These are phyloP conservation scores for Monilinia vaccinii-corymbosi DNA, from an alignment of 2,329 filamentous ascomycete species.

Conservation along the genomic window DNA sequence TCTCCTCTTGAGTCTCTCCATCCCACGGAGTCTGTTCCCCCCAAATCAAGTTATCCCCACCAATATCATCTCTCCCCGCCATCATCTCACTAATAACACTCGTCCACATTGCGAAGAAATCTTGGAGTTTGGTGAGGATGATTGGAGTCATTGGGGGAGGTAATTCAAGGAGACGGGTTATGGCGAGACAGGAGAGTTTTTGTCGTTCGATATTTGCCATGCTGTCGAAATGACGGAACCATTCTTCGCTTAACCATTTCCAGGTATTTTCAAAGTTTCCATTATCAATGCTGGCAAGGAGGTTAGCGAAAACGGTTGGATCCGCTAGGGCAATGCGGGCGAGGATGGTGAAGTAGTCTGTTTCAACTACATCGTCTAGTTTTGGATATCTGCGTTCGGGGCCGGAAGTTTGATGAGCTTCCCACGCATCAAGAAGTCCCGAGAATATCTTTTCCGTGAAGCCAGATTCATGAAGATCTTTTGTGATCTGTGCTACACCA, in stretches of 20 bases:
- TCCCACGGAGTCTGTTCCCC: constrained; percentile 35
- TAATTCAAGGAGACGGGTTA: constrained; percentile 63
- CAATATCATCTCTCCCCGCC: constrained; percentile 43
- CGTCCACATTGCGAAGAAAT: constrained; percentile 69
- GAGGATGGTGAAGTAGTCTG: constrained; percentile 78
- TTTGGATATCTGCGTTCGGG: constrained; percentile 62
- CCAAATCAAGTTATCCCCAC: constrained; percentile 44
- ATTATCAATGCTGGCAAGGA: constrained; percentile 35
- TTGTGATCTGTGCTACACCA: constrained; percentile 54
- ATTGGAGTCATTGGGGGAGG: constrained; percentile 43
- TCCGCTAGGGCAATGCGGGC: constrained; percentile 68
- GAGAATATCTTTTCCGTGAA: constrained; percentile 56
- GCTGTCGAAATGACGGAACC: constrained; percentile 61
- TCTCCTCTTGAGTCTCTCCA: constrained; percentile 48
- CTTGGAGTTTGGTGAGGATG: constrained; percentile 55
- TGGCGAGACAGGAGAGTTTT: constrained; percentile 64
- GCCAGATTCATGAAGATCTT: constrained; percentile 54
- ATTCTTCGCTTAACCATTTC: constrained; percentile 50
- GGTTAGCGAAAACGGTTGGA: constrained; percentile 58
- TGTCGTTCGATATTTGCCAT: constrained; percentile 56
- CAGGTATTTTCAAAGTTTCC: constrained; percentile 42
- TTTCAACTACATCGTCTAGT: constrained; percentile 67
- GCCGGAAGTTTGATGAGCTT: constrained; percentile 72
- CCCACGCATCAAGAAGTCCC: constrained; percentile 58
- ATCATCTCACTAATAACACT: constrained; percentile 57